phyloP scores from a whole-genome alignment of 73 alveolate genomes.

The Uronychia setigera region DNA sequence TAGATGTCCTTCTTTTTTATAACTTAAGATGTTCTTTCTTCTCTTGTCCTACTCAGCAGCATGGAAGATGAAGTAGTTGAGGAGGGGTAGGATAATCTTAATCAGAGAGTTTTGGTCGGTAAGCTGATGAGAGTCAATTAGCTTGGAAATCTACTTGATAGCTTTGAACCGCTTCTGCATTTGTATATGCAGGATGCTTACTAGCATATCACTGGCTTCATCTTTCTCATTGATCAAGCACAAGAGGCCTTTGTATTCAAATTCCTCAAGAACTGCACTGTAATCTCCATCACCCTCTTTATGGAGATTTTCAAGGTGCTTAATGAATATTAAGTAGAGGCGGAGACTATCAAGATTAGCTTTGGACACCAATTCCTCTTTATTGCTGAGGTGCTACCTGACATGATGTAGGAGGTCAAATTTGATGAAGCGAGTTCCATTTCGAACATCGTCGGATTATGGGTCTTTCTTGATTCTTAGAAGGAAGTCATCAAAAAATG shows the following conservation, averaged over 20 bases:
- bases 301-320: not conserved
- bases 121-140: not conserved
- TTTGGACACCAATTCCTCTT: conserved; percentile 11
- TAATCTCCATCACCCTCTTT: not conserved
- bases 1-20: conserved; percentile 16
- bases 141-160: not conserved
- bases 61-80: conserved; percentile 28
- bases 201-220: conserved; percentile 14
- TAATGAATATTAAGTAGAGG: not conserved
- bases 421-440: conserved; percentile 2
- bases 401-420: not conserved
- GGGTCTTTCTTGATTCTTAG: not conserved
- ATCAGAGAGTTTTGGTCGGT: conserved; percentile 14
- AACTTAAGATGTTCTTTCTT: conserved; percentile 14
- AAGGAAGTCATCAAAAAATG: not conserved
- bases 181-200: conserved; percentile 4
- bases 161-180: conserved; percentile 23
- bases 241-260: conserved; percentile 10
- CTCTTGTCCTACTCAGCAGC: conserved; percentile 3
- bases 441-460: not conserved
- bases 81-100: conserved; percentile 29
- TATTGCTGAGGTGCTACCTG: not conserved
- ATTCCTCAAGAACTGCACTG: not conserved
- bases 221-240: conserved; percentile 13
- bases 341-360: not conserved